Base-by-base conservation (phyloP, 176 grass and related monocot genomes). In the Lolium multiflorum region DNA sequence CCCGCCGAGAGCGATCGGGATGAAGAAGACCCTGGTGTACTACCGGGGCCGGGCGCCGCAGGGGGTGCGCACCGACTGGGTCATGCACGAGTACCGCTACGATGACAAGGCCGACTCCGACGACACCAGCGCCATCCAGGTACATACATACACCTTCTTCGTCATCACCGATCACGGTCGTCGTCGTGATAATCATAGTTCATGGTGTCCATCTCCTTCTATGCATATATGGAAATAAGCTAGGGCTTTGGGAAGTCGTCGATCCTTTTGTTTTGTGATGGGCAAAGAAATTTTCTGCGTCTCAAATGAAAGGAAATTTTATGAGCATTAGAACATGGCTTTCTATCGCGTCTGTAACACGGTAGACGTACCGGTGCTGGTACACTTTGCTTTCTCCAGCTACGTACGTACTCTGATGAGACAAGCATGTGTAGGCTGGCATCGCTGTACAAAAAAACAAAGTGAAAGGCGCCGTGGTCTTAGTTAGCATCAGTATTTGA, bases 21-120 rank as follows among this genome's bases (percentile, higher is more conserved):
- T 99, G 97, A 99, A 99, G 90, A 99, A 99, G 90, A 99, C 97
- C 62, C 80, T 99, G 38, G 97, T 99, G 61, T 99, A 99, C 82
- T 99, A 96, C 84, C 91, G 91, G 20, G 96, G 96, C 10, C 86
- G 96, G n/a, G 96, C 96, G 50, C 96, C 96, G 10, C 96, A 98
- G 81, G 96, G 96, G 6, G 87, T 94, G 2, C 92, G 96, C 28
- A 98, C 96, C 50, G 92, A 96, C 67, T 99, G 97, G 97, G 97
- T 99, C 59, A 99, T 99, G 97, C 97, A 99, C 35, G 97, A 99
- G 89, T 99, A 99, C 74, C 94, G 97, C 28, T 92, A 96, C 71
- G 97, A 99, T 67, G 97, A 99, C 74, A 99, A 96, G 82, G 61
- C 60, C 22, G 97, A 96, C 74, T 91, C 90, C 26, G 94, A 94